Evolutionary conservation across 2,329 filamentous ascomycete species (phyloP).

Genomic region (Colletotrichum sp.): DNA sequence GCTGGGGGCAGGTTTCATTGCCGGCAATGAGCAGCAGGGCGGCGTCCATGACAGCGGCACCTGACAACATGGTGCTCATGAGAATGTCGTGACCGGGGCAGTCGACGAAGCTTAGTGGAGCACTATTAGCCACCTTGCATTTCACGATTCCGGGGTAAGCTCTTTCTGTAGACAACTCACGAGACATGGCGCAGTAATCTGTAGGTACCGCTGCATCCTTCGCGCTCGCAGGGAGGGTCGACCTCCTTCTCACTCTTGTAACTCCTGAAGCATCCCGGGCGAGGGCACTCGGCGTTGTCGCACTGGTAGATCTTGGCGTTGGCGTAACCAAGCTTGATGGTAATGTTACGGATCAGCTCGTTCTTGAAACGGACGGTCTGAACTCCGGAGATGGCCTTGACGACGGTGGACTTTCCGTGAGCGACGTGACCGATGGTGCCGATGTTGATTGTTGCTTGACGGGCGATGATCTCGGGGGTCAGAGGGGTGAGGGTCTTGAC

Average conservation of each 20-base stretch:
- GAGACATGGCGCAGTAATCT: slow-evolving; percentile 89
- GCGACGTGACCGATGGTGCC: slow-evolving; percentile 98
- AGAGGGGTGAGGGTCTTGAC: slow-evolving; percentile 80
- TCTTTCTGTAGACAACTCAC: slow-evolving; percentile 56
- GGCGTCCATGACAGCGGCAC: slow-evolving; percentile 99
- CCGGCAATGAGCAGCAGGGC: slow-evolving; percentile 95
- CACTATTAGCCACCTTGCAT: slow-evolving; percentile 26
- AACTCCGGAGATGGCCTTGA: slow-evolving; percentile 98
- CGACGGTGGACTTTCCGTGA: slow-evolving; percentile 98
- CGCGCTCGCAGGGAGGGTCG: slow-evolving; percentile 92
- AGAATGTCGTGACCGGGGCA: slow-evolving; percentile 99
- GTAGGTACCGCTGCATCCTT: slow-evolving; percentile 89
- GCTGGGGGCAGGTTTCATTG: slow-evolving; percentile 98
- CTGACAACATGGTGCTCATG: slow-evolving; percentile 99
- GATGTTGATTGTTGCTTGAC: slow-evolving; percentile 99
- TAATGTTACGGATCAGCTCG: slow-evolving; percentile 98
- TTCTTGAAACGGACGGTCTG: slow-evolving; percentile 99
- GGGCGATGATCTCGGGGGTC: slow-evolving; percentile 94
- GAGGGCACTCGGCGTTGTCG: slow-evolving; percentile 87
- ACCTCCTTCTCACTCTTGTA: slow-evolving; percentile 99
- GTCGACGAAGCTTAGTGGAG: slow-evolving; percentile 79
- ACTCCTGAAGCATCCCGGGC: slow-evolving; percentile 93
- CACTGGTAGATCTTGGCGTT: slow-evolving; percentile 99
- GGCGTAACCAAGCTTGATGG: slow-evolving; percentile 99
- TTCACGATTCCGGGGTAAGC: slow-evolving; percentile 4